Base-by-base conservation (phyloP, 768 basidiomycete species). In the Cantharellus cinnabarinus region DNA sequence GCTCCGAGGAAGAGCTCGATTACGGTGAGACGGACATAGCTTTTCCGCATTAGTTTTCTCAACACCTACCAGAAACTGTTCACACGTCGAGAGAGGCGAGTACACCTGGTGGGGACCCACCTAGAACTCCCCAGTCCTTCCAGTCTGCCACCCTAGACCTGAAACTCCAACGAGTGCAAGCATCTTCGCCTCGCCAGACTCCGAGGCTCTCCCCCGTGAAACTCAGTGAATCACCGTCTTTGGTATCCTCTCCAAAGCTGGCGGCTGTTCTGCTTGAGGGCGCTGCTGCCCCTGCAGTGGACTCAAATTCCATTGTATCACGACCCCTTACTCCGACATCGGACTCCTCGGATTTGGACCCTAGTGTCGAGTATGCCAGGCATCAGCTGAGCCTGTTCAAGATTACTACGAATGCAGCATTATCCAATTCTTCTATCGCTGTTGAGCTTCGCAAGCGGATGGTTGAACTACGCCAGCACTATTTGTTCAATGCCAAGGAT, bases 401-500 rank as follows among this genome's bases (percentile, higher is more conserved):
- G 50, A 38, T 40, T 72, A 55, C 69, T 80, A 34, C 74, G 73
- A n/a, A 67, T 67, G 0, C 65, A 65, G 29, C 69, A 68, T 38
- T 48, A 29, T 10, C 64, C 68, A 35, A 52, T 40, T 29, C 50
- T 4, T 38, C 39, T 37, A 37, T 29, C 5, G 41, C 60, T 1
- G 14, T 37, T 10, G 52, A 54, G 10, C 35, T 54, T 37, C 14
- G 38, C 14, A 37, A 10, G 54, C 77, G 72, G 44, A 67, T 86
- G 44, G 67, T 71, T 50, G 68, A 65, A 34, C 66, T 80, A 35
- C 76, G 76, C 65, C 70, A 71, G 34, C 73, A 82, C 67, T 86
- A 86, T 63, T 77, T 87, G 59, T 89, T 90, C 65, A 75, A 85
- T 59, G 74, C 78, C 64, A 72, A 70, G 58, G 81, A 84, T 61